Evolutionary conservation across 1,139 yeast genomes (phyloP).

Genomic region (Diutina sp.): DNA sequence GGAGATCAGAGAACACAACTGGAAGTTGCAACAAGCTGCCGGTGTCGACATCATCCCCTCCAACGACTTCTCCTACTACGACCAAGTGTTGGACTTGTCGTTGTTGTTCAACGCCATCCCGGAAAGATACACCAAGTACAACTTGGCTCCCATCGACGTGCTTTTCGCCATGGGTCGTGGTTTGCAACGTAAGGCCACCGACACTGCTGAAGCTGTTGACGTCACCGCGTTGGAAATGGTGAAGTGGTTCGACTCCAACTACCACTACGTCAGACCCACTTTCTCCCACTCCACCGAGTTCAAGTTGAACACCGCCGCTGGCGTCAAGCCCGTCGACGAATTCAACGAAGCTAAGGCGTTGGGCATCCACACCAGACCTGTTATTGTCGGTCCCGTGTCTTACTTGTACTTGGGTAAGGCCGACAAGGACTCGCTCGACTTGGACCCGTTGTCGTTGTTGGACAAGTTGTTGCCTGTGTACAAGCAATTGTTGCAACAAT

Average conservation of each 20-base stretch:
- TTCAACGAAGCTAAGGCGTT: conserved; percentile 94
- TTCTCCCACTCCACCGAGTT: conserved; percentile 85
- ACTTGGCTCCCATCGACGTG: conserved; percentile 82
- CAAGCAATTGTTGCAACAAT: conserved; percentile 75
- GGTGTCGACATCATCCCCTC: conserved; percentile 97
- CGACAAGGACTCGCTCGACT: conserved; percentile 92
- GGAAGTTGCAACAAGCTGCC: conserved; percentile 95
- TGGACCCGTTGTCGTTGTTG: conserved; percentile 83
- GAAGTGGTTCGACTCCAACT: conserved; percentile 98
- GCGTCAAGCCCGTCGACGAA: conserved; percentile 94
- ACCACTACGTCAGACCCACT: conserved; percentile 99
- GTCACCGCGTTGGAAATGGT: conserved; percentile 99
- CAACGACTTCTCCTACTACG: conserved; percentile 96
- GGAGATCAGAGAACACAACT: conserved; percentile 89
- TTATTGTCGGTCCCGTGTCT: conserved; percentile 90
- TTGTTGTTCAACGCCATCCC: conserved; percentile 91
- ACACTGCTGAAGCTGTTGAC: conserved; percentile 79
- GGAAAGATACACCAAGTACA: conserved; percentile 88
- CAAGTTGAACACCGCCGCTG: conserved; percentile 66
- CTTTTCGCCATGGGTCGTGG: conserved; percentile 99
- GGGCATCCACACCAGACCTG: conserved; percentile 97
- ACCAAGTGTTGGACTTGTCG: conserved; percentile 90
- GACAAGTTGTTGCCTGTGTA: conserved; percentile 87
- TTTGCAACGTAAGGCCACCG: conserved; percentile 94
- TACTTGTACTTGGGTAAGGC: conserved; percentile 94